Evolutionary conservation across 2,329 filamentous ascomycete genomes (phyloP), one percentile per base, ranked within the genome.

Genomic region (Venturiaceae sp.): DNA sequence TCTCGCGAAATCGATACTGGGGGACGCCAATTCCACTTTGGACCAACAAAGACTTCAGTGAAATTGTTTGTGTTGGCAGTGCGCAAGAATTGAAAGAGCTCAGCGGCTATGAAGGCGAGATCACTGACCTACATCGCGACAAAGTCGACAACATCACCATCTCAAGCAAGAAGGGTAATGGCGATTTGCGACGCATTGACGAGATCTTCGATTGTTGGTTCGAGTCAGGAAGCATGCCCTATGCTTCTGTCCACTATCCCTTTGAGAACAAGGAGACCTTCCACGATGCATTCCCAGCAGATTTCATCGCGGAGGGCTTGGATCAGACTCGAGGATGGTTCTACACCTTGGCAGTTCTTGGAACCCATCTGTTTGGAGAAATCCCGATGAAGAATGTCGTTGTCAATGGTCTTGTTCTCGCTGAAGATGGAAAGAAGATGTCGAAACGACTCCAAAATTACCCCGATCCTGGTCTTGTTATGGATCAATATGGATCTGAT

Each of bases 181-280:
- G 91, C 21, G 79, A 81, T n/a, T 76, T 96, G 62, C 85, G 81
- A 66, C 85, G 92, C 64, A 81, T 94, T 9, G 86, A 90, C 55
- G 91, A 96, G 70, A 90, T 96, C 4, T 96, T 96, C 66, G 92
- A 96, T 74, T 96, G 92, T 70, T 96, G 92, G 91, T 95, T 96
- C 63, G 92, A 96, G 73, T 96, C 91, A 46, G 92, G 92, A 61
- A 92, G 88, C 69, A 96, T 96, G 92, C 92, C 92, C 2, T 96
- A 95, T 69, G 88, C 90, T 44, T 91, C 87, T 64, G 84, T 88
- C 62, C 92, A 96, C 71, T 96, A 95, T 69, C 92, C 92, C 6
- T 96, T 96, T 68, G 88, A 92, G 73, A 94, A 94, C 67, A 83
- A 85, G 64, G 88, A 92, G 9, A 81, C 85, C 60, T 92, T 96